These are phyloP conservation scores for Eucalyptus pauciflora DNA, from an alignment of 345 rosid genomes.

Conservation along the genomic window DNA sequence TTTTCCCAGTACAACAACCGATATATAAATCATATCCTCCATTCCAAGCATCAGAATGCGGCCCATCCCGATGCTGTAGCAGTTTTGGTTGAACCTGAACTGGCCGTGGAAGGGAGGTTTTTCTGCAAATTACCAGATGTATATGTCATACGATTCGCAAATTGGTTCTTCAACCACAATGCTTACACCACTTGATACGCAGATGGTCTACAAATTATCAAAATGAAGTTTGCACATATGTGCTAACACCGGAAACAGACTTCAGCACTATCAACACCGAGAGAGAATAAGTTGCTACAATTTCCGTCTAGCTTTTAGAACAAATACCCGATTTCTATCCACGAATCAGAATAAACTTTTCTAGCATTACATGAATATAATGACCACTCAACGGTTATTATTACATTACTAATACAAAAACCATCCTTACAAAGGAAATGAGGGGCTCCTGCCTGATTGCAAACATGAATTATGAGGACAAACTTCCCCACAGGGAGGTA, in stretches of 20 bases:
- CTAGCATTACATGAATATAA: not conserved
- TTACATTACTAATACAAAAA: not conserved
- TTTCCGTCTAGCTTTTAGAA: not conserved
- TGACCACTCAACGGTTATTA: not conserved
- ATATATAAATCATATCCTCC: not conserved
- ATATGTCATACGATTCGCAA: not conserved
- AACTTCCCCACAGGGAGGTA: not conserved
- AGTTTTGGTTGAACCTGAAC: constrained; percentile 39
- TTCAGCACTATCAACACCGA: not conserved
- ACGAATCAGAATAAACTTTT: not conserved
- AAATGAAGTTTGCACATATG: not conserved
- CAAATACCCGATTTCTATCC: not conserved
- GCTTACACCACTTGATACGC: not conserved
- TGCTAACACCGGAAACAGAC: not conserved
- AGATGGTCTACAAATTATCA: not conserved
- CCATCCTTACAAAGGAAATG: not conserved
- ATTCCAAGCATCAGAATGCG: constrained; percentile 45
- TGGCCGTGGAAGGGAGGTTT: constrained; percentile 60
- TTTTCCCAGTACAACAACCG: not conserved
- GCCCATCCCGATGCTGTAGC: constrained; percentile 94
- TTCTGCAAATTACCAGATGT: constrained; percentile 30
- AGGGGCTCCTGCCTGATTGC: not conserved
- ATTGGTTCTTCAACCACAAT: not conserved
- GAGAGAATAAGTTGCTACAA: not conserved
- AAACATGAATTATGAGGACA: not conserved